A percentile compares a stretch with the other conserved stretches of the same genome.
Conservation (phyloP, 306 rosid genomes). For the Trifolium repens region DNA sequence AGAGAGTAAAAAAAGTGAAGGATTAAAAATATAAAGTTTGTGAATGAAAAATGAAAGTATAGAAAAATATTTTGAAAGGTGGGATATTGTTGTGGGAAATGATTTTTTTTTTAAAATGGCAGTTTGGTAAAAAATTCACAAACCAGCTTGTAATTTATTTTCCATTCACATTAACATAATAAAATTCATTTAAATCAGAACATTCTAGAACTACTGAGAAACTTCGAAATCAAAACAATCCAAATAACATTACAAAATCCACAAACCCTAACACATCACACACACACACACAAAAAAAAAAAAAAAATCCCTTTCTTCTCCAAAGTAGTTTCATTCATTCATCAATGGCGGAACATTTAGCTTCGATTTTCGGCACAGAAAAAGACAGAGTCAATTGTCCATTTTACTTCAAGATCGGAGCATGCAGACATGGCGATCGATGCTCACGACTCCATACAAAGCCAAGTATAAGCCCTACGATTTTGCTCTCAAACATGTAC, state of each 20-base stretch:
- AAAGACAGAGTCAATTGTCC: conserved; percentile 82
- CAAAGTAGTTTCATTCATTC: not conserved
- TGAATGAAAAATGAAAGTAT: too few species aligned
- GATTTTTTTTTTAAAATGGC: too few species aligned
- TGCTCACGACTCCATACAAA: conserved; percentile 75
- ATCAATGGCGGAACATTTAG: conserved; percentile 75
- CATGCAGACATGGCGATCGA: conserved; percentile 78
- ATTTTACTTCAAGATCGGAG: conserved; percentile 83
- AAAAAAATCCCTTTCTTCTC: not conserved
- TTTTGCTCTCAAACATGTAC: conserved; percentile 75
- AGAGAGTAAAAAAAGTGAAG: too few species aligned
- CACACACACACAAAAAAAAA: not conserved
- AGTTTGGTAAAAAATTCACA: too few species aligned
- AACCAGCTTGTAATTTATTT: too few species aligned
- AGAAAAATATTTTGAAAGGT: too few species aligned
- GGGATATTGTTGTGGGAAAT: too few species aligned
- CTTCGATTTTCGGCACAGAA: conserved; percentile 78
- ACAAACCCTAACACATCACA: conserved; percentile 22
- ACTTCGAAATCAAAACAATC: not conserved
- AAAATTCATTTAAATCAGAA: not conserved
- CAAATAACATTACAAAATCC: conserved; percentile 24
- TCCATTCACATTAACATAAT: too few species aligned
- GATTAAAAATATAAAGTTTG: too few species aligned
- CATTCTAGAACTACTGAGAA: conserved; percentile 37
- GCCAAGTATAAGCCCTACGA: conserved; percentile 73